phyloP scores from a whole-genome alignment of 2,329 filamentous ascomycete species.

The Monosporascus sp. region DNA sequence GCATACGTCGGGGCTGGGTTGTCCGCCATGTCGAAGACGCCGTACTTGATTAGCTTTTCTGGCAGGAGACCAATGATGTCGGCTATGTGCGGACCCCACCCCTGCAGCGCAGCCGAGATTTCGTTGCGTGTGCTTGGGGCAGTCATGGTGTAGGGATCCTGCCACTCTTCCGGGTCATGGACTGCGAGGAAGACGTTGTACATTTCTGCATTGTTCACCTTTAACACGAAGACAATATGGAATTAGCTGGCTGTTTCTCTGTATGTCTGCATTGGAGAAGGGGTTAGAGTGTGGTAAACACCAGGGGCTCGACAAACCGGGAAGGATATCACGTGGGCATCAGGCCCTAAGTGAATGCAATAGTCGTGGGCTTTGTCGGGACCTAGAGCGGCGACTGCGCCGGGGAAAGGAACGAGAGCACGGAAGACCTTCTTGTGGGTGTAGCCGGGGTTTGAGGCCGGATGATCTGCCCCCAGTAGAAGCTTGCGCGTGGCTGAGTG shows the following conservation, averaged over 20 bases:
- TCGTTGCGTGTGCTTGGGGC: constrained; percentile 29
- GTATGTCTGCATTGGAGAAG: too few species aligned
- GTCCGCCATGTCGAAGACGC: constrained; percentile 40
- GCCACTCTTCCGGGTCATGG: constrained; percentile 21
- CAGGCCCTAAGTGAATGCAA: constrained; percentile 48
- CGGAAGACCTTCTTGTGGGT: constrained; percentile 53
- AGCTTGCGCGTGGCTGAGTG: constrained; percentile 45
- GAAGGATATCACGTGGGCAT: constrained; percentile 53
- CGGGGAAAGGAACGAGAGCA: constrained; percentile 50
- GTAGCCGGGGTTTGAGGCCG: constrained; percentile 38
- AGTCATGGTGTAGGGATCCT: constrained; percentile 9
- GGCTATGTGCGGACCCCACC: constrained; percentile 30
- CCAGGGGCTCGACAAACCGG: constrained; percentile 34
- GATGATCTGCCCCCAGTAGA: constrained; percentile 39
- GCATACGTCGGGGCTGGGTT: constrained; percentile 36
- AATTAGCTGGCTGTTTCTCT: too few species aligned
- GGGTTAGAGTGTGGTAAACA: too few species aligned
- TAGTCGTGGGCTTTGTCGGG: constrained; percentile 38
- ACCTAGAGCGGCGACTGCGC: constrained; percentile 41
- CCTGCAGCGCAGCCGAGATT: constrained; percentile 29
- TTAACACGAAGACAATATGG: background rate
- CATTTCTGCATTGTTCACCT: constrained; percentile 36
- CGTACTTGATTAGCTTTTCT: constrained; percentile 41
- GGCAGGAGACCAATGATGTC: constrained; percentile 36
- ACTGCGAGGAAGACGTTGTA: constrained; percentile 46